phyloP scores from a whole-genome alignment of 371 early-diverging fungal species.

The Apophysomyces sp. region DNA sequence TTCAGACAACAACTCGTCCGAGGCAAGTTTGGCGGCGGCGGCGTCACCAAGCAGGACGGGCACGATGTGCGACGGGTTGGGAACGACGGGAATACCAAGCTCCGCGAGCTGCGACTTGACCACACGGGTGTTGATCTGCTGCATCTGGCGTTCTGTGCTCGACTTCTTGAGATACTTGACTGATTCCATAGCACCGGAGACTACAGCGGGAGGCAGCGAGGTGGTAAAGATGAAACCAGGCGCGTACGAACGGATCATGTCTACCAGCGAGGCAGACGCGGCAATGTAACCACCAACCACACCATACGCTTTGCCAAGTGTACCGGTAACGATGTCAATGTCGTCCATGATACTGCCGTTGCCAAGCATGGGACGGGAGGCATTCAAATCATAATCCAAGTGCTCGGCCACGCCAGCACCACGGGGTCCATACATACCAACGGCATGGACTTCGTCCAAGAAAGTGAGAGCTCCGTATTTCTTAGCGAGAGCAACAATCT shows the following conservation, averaged over 20 bases:
- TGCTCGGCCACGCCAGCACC: constrained; percentile 98
- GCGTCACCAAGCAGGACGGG: constrained; percentile 97
- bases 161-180: constrained; percentile 89
- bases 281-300: constrained; percentile 98
- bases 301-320: constrained; percentile 97
- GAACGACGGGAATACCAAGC: constrained; percentile 93
- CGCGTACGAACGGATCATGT: constrained; percentile 97
- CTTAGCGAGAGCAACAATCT: constrained; percentile 89
- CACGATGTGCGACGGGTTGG: constrained; percentile 98
- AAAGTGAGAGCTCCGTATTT: constrained; percentile 98
- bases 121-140: constrained; percentile 87
- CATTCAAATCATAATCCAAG: constrained; percentile 76
- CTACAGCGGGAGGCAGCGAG: constrained; percentile 93
- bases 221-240: constrained; percentile 99
- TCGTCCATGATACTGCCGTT: constrained; percentile 78
- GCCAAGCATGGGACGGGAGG: constrained; percentile 47
- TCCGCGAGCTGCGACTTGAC: constrained; percentile 82
- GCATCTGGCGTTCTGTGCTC: constrained; percentile 80
- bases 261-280: constrained; percentile 84
- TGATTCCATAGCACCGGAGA: constrained; percentile 88
- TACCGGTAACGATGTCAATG: constrained; percentile 97
- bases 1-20: constrained; percentile 85
- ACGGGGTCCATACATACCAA: constrained; percentile 97
- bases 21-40: constrained; percentile 87
- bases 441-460: constrained; percentile 98